Base-by-base conservation (phyloP, 2,329 filamentous ascomycete genomes). In the Epichloe uncinata region DNA sequence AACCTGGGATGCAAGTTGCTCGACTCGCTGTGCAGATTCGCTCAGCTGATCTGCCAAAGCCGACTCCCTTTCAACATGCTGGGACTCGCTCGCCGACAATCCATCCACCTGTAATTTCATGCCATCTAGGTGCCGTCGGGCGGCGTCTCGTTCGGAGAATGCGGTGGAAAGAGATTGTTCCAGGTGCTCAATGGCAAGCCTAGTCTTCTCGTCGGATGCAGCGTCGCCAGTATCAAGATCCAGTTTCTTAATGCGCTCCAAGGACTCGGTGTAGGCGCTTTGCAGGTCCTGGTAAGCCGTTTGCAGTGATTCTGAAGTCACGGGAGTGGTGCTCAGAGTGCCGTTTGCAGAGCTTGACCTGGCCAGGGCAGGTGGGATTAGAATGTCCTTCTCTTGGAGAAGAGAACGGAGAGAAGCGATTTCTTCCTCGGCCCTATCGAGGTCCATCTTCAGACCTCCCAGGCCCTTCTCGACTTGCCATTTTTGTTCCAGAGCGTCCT, bases 381-480 rank as follows among this genome's bases (percentile, higher is more conserved):
- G 73, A 50, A 90, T 88, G 60, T 96, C 89, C 57, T 90, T 85
- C 64, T 95, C 87, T 53, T 82, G 73, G 18, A 97, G 75, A 26
- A 97, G 73, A 34, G 73, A 78, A 42, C 87, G 82, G 40, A 98
- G 75, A n/a, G 86, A 86, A 40, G 79, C 73, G 33, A 95, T 95
- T 69, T 98, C 93, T 63, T 93, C 86, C 66, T 96, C 88, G 26
- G 93, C 90, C 54, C 90, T 86, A 66, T 97, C 93, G 41, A 98
- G 79, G 62, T 97, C 91, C 85, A 95, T 96, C 70, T 95, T 95
- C 50, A 97, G 71, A 50, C 90, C 88, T 48, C 81, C 78, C 2
- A 97, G 72, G 16, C 88, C 88, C 68, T 94, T 94, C 68, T 96
- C 91, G 54, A 90, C 91, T 63, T 94, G 85, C 84, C 87, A 97